Percentiles rank a stretch among this genome's conserved stretches.
Evolutionary conservation across 2,329 filamentous ascomycete species (phyloP).

Genomic region (Trichoderma pleuroti): DNA sequence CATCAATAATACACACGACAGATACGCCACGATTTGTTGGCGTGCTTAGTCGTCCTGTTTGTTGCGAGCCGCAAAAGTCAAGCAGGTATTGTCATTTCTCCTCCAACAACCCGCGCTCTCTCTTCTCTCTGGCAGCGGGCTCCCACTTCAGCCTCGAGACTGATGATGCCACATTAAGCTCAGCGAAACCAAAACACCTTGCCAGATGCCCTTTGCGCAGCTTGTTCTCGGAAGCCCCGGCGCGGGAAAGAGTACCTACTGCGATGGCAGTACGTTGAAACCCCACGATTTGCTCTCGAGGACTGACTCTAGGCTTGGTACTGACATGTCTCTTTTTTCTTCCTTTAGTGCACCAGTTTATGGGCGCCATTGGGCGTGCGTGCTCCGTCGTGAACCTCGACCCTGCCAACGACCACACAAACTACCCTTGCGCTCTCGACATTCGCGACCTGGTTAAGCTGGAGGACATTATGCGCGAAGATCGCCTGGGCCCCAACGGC

Average conservation of each 20-base stretch:
- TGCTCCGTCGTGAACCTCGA: constrained; percentile 96
- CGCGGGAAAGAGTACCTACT: constrained; percentile 95
- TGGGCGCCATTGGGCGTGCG: constrained; percentile 90
- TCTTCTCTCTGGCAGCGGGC: background rate
- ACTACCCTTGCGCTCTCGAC: constrained; percentile 84
- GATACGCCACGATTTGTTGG: background rate
- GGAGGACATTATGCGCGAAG: constrained; percentile 91
- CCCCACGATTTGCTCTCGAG: background rate
- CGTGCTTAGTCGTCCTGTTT: background rate
- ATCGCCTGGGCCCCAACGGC: constrained; percentile 87
- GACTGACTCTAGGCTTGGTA: background rate
- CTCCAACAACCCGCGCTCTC: background rate
- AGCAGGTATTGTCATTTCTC: background rate
- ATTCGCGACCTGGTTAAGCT: constrained; percentile 85
- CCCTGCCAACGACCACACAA: constrained; percentile 90
- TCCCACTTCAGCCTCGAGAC: background rate
- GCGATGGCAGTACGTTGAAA: constrained; percentile 72
- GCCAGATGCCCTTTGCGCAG: constrained; percentile 62
- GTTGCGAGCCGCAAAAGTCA: background rate
- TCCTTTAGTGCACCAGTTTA: constrained; percentile 82
- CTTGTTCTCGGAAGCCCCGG: constrained; percentile 92
- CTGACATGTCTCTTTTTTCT: background rate
- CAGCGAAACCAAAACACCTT: constrained; percentile 3
- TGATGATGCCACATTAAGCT: constrained; percentile 28
- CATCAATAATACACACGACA: background rate